Evolutionary conservation across 2,329 filamentous ascomycete species (phyloP).

Genomic region (Rhynchosporium agropyri): DNA sequence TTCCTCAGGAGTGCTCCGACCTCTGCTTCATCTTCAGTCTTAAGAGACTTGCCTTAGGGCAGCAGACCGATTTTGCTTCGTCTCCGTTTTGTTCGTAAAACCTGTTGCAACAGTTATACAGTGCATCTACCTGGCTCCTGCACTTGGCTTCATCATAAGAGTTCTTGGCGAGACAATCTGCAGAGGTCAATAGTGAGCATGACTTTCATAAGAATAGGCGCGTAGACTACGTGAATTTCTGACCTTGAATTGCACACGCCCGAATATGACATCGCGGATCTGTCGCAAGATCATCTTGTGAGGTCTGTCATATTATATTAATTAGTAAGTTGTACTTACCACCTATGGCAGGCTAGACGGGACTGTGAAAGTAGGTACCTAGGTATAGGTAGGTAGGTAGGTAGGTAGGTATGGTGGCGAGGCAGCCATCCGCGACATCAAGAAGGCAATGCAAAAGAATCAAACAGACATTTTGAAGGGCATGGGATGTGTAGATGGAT

Average conservation of each 20-base stretch:
- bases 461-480: slow-evolving; percentile 6
- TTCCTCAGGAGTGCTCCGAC: slow-evolving; percentile 21
- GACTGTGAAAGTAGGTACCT: too few species aligned
- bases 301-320: slow-evolving; percentile 42
- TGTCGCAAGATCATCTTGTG: slow-evolving; percentile 71
- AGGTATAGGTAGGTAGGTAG: too few species aligned
- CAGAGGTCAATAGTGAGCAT: slow-evolving; percentile 21
- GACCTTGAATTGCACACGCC: slow-evolving; percentile 94
- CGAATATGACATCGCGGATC: slow-evolving; percentile 84
- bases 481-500: neutral
- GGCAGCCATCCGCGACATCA: slow-evolving; percentile 8
- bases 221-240: slow-evolving; percentile 23
- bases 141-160: slow-evolving; percentile 86
- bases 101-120: slow-evolving; percentile 90
- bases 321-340: slow-evolving; percentile 15
- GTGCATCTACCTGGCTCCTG: slow-evolving; percentile 72
- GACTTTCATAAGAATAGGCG: neutral
- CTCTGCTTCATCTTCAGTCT: slow-evolving; percentile 81
- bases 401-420: neutral
- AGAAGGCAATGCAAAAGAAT: neutral
- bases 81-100: slow-evolving; percentile 85
- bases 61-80: slow-evolving; percentile 75
- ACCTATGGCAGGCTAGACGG: neutral
- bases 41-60: slow-evolving; percentile 79
- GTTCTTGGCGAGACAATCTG: slow-evolving; percentile 83